Conservation (phyloP, 2,329 filamentous ascomycete species). For the Colletotrichum endophyticum region DNA sequence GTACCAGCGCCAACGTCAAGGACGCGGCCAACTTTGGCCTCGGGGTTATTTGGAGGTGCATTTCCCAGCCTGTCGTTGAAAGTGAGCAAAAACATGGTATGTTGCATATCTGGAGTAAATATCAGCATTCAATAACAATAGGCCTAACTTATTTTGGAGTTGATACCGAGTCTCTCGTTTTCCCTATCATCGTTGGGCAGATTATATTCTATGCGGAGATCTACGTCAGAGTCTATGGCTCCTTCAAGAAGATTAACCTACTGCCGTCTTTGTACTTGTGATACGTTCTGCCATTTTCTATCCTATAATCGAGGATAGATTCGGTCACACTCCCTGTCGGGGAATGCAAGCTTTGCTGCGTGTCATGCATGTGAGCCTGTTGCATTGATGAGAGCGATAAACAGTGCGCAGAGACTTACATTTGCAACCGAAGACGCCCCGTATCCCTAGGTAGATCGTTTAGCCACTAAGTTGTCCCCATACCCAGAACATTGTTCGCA, state of each 20-base stretch:
- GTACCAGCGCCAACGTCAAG: slow-evolving; percentile 55
- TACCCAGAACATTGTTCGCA: too few relatives aligned
- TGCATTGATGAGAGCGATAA: too few relatives aligned
- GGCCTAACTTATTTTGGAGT: neutral
- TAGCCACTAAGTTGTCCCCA: too few relatives aligned
- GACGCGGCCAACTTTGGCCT: slow-evolving; percentile 26
- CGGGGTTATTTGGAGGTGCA: slow-evolving; percentile 26
- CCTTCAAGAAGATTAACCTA: neutral
- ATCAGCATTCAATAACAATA: neutral
- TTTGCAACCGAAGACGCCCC: too few relatives aligned
- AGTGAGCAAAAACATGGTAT: slow-evolving; percentile 36
- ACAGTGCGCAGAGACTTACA: too few relatives aligned
- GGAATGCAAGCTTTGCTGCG: too few relatives aligned
- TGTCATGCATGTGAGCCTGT: too few relatives aligned
- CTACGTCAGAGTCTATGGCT: neutral
- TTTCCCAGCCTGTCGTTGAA: slow-evolving; percentile 32
- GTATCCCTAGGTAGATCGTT: too few relatives aligned
- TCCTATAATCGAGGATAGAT: neutral
- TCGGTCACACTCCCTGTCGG: neutral
- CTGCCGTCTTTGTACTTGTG: neutral
- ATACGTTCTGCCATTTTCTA: neutral
- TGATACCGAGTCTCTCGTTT: neutral
- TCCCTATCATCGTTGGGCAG: neutral
- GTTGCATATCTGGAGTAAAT: slow-evolving; percentile 33
- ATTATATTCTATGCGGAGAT: neutral